These are phyloP conservation scores for Aureobasidium pullulans DNA, from an alignment of 2,329 filamentous ascomycete genomes.

Conservation along the genomic window DNA sequence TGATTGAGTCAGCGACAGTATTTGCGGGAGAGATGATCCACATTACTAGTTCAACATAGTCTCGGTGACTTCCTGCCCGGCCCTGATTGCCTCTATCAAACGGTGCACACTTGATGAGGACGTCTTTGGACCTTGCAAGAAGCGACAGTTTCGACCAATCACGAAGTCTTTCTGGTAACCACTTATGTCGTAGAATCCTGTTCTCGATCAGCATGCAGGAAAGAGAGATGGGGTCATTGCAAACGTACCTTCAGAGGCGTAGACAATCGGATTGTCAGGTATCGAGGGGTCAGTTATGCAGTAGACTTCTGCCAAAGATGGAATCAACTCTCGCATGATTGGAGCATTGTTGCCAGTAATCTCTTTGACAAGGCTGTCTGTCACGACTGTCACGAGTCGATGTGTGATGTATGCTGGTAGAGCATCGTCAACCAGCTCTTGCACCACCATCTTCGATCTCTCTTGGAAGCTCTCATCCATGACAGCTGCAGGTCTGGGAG, in stretches of 20 bases:
- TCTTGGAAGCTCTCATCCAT: constrained; percentile 33
- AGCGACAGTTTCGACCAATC: constrained; percentile 39
- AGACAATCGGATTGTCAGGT: constrained; percentile 39
- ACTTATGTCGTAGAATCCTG: constrained; percentile 38
- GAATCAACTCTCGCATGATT: constrained; percentile 33
- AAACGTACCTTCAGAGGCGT: constrained; percentile 33
- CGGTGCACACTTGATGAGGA: constrained; percentile 28
- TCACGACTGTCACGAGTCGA: constrained; percentile 32
- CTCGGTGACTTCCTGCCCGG: constrained; percentile 36
- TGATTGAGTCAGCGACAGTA: background rate
- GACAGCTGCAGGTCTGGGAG: constrained; percentile 25
- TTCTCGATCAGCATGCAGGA: background rate
- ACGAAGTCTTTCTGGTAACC: constrained; percentile 37
- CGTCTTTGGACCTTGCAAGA: constrained; percentile 37
- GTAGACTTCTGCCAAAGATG: constrained; percentile 38
- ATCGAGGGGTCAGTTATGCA: constrained; percentile 38
- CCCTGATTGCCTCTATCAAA: constrained; percentile 29
- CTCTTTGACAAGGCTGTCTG: constrained; percentile 36
- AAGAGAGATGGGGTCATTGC: background rate
- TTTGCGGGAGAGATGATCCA: background rate
- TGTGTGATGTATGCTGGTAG: constrained; percentile 37
- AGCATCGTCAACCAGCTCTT: constrained; percentile 33
- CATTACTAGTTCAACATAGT: constrained; percentile 35
- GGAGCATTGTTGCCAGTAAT: constrained; percentile 36
- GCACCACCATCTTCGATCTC: constrained; percentile 25